Evolutionary conservation across 768 basidiomycete species (phyloP).

Genomic region (Trametes cubensis): DNA sequence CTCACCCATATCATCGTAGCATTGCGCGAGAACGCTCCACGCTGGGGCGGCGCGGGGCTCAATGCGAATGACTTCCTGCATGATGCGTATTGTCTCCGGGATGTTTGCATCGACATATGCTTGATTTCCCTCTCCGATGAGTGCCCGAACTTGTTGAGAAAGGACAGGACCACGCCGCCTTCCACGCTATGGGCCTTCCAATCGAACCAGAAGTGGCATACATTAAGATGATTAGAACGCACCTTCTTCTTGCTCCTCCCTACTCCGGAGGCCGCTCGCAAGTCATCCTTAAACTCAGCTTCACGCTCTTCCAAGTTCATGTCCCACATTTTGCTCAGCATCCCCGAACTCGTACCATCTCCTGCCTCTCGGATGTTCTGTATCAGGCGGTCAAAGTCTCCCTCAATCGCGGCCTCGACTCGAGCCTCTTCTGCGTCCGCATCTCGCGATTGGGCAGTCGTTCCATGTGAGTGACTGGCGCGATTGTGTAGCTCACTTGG

Average conservation of each 20-base stretch:
- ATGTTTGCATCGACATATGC: constrained; percentile 77
- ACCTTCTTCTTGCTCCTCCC: constrained; percentile 54
- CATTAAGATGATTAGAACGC: constrained; percentile 20
- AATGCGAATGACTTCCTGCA: constrained; percentile 92
- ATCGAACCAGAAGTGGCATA: neutral
- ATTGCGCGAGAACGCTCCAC: constrained; percentile 88
- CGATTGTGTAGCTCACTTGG: neutral
- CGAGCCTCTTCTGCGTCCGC: constrained; percentile 17
- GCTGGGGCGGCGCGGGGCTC: constrained; percentile 83
- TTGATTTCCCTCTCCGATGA: constrained; percentile 87
- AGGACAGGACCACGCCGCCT: constrained; percentile 59
- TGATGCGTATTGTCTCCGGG: constrained; percentile 69
- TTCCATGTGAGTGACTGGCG: neutral
- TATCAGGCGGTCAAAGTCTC: constrained; percentile 69
- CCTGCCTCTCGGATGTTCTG: constrained; percentile 62
- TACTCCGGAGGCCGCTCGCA: constrained; percentile 74
- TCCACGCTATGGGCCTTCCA: constrained; percentile 33
- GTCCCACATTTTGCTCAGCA: constrained; percentile 73
- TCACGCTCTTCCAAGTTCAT: constrained; percentile 69
- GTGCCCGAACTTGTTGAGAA: constrained; percentile 68
- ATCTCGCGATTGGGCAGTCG: neutral
- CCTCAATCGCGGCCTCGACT: constrained; percentile 47
- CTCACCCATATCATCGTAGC: constrained; percentile 75
- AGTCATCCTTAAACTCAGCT: constrained; percentile 70
- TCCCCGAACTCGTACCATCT: constrained; percentile 44